A percentile compares a stretch with the other conserved stretches of the same genome.
These are phyloP conservation scores for Globisporangium yorkense DNA, from an alignment of 352 stramenopile species.

Conservation along the genomic window DNA sequence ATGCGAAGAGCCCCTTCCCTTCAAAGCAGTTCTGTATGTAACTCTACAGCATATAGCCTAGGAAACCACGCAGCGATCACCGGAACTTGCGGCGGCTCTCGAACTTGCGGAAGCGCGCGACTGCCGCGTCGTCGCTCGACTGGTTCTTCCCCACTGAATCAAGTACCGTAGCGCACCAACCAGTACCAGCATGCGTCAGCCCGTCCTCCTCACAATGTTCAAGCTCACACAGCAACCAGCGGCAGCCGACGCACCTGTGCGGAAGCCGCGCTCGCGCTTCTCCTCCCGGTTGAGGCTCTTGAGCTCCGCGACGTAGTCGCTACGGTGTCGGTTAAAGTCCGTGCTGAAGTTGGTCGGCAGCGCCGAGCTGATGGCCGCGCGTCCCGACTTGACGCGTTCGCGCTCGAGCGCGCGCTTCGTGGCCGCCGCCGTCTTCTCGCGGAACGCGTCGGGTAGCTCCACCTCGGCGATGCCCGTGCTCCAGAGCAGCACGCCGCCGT, in stretches of 20 bases:
- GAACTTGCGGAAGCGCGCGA: slow-evolving; percentile 69
- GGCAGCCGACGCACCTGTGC: slow-evolving; percentile 25
- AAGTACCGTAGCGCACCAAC: neutral
- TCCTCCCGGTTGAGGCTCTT: slow-evolving; percentile 71
- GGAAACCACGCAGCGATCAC: slow-evolving; percentile 1
- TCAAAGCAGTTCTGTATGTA: no score
- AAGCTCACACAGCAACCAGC: neutral
- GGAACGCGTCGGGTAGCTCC: slow-evolving; percentile 50
- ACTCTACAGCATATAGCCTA: no score
- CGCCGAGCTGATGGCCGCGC: slow-evolving; percentile 30
- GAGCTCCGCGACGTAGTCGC: slow-evolving; percentile 57
- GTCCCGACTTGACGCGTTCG: slow-evolving; percentile 12
- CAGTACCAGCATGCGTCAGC: neutral
- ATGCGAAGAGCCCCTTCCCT: no score
- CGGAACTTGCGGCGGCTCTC: slow-evolving; percentile 50
- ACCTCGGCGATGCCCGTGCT: slow-evolving; percentile 79
- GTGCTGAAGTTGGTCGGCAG: slow-evolving; percentile 71
- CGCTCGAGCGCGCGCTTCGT: slow-evolving; percentile 40
- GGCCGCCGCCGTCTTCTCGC: slow-evolving; percentile 41
- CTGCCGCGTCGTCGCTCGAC: slow-evolving; percentile 52
- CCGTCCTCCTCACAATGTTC: neutral
- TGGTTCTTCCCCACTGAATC: slow-evolving; percentile 48
- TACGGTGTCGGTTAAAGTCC: slow-evolving; percentile 72
- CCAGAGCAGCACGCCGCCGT: slow-evolving; percentile 66
- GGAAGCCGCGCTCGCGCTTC: slow-evolving; percentile 60